Conservation (phyloP, 2,329 filamentous ascomycete genomes). For the Thelonectria discophora region DNA sequence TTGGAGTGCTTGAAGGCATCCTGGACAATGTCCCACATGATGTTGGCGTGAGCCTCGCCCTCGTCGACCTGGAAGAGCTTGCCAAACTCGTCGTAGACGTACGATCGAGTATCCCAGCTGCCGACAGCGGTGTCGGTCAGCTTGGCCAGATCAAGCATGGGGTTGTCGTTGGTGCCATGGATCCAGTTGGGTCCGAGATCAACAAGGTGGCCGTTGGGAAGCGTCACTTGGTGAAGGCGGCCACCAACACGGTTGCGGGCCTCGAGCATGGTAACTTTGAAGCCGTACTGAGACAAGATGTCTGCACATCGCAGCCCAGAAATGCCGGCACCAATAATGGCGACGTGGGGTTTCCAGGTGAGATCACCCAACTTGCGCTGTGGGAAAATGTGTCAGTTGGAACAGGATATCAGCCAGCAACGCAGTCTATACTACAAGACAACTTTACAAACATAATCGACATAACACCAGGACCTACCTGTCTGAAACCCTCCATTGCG, state of each 20-base stretch:
- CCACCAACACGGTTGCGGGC: conserved; percentile 74
- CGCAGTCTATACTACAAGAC: conserved; percentile 5
- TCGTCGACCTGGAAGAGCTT: conserved; percentile 57
- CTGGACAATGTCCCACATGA: conserved; percentile 74
- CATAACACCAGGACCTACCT: conserved; percentile 45
- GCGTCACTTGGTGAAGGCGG: conserved; percentile 62
- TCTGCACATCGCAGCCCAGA: conserved; percentile 77
- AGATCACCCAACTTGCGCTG: conserved; percentile 34
- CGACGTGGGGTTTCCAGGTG: conserved; percentile 60
- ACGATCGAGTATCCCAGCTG: conserved; percentile 61
- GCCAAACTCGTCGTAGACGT: conserved; percentile 67
- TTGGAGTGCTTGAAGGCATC: conserved; percentile 75
- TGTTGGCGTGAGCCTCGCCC: conserved; percentile 56
- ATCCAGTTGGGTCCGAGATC: conserved; percentile 82
- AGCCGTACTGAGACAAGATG: conserved; percentile 69
- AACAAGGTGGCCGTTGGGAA: conserved; percentile 59
- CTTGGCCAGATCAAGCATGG: conserved; percentile 72
- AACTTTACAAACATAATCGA: background rate
- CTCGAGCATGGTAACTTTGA: conserved; percentile 75
- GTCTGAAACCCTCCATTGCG: conserved; percentile 46
- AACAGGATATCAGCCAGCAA: background rate
- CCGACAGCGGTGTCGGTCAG: conserved; percentile 63
- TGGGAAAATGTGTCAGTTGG: conserved; percentile 32
- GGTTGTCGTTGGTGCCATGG: conserved; percentile 76
- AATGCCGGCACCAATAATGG: conserved; percentile 75